Evolutionary conservation across 257 asterid species (phyloP), one percentile per base, ranked within the genome.

Genomic region (Solanum appendiculatum): DNA sequence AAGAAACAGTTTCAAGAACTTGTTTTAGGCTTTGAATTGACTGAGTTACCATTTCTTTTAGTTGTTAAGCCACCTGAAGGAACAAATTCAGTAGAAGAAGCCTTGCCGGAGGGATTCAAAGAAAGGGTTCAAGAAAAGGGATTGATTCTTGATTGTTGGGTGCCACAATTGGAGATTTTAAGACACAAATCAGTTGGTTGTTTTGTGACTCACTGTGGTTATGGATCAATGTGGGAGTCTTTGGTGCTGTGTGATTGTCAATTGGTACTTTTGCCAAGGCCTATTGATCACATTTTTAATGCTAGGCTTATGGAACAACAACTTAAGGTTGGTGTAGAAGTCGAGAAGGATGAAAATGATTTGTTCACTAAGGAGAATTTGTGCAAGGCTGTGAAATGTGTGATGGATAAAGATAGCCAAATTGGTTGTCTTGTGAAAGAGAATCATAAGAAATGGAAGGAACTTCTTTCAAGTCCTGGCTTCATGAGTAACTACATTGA

Each of bases 341-440:
- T 84, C 23, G 87, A 58, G 39, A 60, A 80, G 10, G 86, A 73
- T 6, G 95, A 91, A n/a, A 92, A 91, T 86, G 95, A 91, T 1
- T 5, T 81, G 83, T 89, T 91, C n/a, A 86, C 88, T 0, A 91
- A 73, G 84, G 93, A 93, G 42, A 90, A 86, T 36, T 90, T 90
- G 36, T 37, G 66, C 11, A 21, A 60, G 66, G 88, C 93, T 2
- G 68, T 92, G 39, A 82, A 11, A 73, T 70, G 86, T 25, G 95
- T 82, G 2, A 90, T 91, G 93, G 91, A 54, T 7, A 89, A 23
- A 0, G 87, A 39, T 0, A 88, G 92, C 46, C 86, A 86, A 31
- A 70, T 86, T 8, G 94, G 91, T 13, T 84, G 85, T 39, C 48
- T 82, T 42, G 44, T 90, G 5, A 90, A 85, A 36, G 90, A 56